Evolutionary conservation across 2,329 filamentous ascomycete species (phyloP).

Genomic region (Stachybotrys echinatus): DNA sequence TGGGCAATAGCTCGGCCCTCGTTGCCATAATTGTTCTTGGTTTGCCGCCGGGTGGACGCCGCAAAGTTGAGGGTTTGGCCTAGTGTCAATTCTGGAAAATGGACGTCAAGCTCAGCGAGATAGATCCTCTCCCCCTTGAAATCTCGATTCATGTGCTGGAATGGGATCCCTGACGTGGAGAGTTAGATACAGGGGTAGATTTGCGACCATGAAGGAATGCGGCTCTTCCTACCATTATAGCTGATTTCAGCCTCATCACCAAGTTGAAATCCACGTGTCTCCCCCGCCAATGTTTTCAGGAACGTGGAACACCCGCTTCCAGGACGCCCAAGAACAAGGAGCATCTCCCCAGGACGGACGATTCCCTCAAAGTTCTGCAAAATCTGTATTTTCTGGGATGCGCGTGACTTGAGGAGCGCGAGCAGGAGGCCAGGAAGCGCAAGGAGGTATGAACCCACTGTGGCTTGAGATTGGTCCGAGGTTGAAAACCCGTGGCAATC

Average conservation of each 20-base stretch:
- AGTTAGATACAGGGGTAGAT: neutral
- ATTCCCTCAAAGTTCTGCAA: neutral
- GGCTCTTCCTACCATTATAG: constrained; percentile 36
- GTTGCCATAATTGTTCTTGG: constrained; percentile 66
- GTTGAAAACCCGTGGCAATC: no score
- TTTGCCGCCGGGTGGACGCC: constrained; percentile 64
- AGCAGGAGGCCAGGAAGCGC: no score
- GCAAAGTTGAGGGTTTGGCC: constrained; percentile 77
- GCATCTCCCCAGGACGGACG: constrained; percentile 7
- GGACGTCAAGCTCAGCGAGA: constrained; percentile 75
- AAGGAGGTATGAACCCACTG: no score
- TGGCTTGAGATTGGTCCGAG: no score
- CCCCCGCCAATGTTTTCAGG: constrained; percentile 45
- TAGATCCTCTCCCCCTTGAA: constrained; percentile 69
- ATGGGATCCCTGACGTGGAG: neutral
- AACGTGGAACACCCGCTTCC: constrained; percentile 46
- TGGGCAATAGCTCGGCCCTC: constrained; percentile 31
- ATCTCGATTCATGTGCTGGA: neutral
- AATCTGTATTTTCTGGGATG: neutral
- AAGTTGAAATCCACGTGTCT: constrained; percentile 29
- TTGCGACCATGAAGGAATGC: neutral
- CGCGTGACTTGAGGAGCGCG: no score
- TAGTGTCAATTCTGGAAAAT: constrained; percentile 76
- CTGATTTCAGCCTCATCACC: constrained; percentile 22
- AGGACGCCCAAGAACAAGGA: constrained; percentile 41